Base-by-base conservation (phyloP, 192 early-diverging fungal genomes). In the Spizellomyces punctatus region DNA sequence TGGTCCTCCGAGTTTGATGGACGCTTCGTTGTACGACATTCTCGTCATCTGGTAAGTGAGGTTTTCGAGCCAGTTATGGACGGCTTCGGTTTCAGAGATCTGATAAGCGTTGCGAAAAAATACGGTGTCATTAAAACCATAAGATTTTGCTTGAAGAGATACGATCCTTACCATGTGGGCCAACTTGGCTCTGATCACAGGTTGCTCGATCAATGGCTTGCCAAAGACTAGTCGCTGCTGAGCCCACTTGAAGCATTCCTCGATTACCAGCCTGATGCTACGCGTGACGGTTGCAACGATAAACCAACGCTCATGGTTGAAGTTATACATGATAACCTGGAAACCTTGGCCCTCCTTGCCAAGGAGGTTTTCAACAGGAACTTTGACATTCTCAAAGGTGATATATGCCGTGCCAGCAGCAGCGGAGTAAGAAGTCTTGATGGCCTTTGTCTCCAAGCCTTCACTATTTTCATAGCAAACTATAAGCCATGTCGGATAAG, bases 141-240 rank as follows among this genome's bases (percentile, higher is more conserved):
- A 55, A 55, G 52, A n/a, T 36, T 36, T 36, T 36, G 0, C 27
- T 3, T 36, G 27, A 36, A 36, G 27, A 36, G 27, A 36, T 36
- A 36, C 27, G 27, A 36, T 46, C 10, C 76, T 19, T 41, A 88
- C 79, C 90, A 91, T 91, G 21, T 80, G 44, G 45, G 88, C 90
- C 10, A 91, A 79, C 67, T 91, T 91, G 71, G 64, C 69, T 14
- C 88, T 76, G 58, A 91, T 91, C 8, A 91, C 90, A 62, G 90
- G 87, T 68, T 91, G 90, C 64, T 88, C 83, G 43, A 89, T 85
- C n/a, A 91, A 71, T n/a, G 79, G 67, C 78, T 88, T 91, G 19
- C 90, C 90, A 78, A 91, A 91, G 10, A 91, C 89, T 54, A 89
- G 82, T 50, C 90, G 81, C 67, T 91, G 89, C 61, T 89, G 74